Evolutionary conservation across 106 monocot genomes (phyloP).

Genomic region (Agapanthus africanus): DNA sequence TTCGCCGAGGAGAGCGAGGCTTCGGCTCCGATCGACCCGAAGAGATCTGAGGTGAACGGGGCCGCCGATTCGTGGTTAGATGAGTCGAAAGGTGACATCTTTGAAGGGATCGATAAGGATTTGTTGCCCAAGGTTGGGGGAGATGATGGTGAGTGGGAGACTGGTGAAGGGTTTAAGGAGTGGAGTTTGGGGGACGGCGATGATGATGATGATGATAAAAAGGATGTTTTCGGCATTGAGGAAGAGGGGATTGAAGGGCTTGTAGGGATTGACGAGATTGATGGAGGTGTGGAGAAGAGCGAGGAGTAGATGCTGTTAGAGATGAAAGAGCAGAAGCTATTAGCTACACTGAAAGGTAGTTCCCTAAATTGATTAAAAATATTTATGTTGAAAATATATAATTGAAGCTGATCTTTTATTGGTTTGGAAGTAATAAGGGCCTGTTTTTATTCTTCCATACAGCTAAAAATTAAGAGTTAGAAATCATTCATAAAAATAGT

Average conservation of each 20-base stretch:
- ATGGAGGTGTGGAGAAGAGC: conserved; percentile 20
- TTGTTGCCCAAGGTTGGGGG: neutral
- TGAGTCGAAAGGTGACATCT: conserved; percentile 23
- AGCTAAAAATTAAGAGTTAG: neutral
- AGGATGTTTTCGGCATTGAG: conserved; percentile 20
- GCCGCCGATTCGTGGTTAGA: conserved; percentile 14
- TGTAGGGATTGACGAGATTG: conserved; percentile 13
- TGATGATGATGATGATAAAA: conserved; percentile 30
- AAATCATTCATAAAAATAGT: neutral
- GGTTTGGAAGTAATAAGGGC: neutral
- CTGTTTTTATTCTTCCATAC: no score
- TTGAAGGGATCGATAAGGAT: conserved; percentile 35
- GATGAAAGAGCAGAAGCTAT: conserved; percentile 41
- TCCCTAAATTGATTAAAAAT: no score
- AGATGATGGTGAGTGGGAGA: conserved; percentile 24
- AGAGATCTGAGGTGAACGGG: neutral
- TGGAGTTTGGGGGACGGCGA: conserved; percentile 50
- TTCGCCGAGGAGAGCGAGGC: conserved; percentile 20
- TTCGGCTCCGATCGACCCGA: neutral
- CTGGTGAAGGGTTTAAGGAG: conserved; percentile 33
- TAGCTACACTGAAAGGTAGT: conserved; percentile 48
- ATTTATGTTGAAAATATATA: neutral
- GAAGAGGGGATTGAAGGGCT: conserved; percentile 29
- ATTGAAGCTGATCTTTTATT: neutral
- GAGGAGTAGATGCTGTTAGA: conserved; percentile 26